These are phyloP conservation scores for Byssoonygena ceratinophila DNA, from an alignment of 2,329 filamentous ascomycete genomes.

Conservation along the genomic window DNA sequence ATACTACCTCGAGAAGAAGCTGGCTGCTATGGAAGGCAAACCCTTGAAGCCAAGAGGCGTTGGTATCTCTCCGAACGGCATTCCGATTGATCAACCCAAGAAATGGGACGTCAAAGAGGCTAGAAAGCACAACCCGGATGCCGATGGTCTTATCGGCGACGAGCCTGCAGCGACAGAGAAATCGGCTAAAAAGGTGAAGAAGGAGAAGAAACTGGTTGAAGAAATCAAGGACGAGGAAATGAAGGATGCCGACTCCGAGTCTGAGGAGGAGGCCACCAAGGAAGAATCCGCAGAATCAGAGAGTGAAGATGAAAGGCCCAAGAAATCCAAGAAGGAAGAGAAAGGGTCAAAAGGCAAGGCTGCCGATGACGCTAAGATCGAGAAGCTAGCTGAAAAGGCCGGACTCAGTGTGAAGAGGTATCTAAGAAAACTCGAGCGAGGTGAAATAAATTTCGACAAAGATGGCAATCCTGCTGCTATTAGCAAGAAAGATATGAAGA, in stretches of 20 bases:
- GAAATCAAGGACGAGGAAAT: conserved; percentile 39
- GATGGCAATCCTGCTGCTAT: conserved; percentile 57
- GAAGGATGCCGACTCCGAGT: conserved; percentile 30
- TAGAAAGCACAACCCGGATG: conserved; percentile 87
- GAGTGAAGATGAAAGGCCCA: conserved; percentile 27
- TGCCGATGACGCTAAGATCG: conserved; percentile 39
- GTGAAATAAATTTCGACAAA: conserved; percentile 56
- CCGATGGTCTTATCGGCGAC: conserved; percentile 67
- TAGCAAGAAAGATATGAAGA: conserved; percentile 69
- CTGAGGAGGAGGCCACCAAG: conserved; percentile 25
- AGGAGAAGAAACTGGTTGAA: conserved; percentile 40
- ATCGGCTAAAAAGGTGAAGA: conserved; percentile 33
- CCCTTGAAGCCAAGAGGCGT: conserved; percentile 67
- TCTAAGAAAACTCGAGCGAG: conserved; percentile 65
- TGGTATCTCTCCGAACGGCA: conserved; percentile 63
- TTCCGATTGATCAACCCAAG: conserved; percentile 49
- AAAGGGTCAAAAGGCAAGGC: conserved; percentile 35
- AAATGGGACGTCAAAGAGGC: conserved; percentile 91
- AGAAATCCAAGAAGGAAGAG: conserved; percentile 14
- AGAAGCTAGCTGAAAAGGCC: conserved; percentile 54
- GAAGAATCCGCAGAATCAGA: conserved; percentile 26
- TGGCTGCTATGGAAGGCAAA: conserved; percentile 69
- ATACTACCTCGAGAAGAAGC: conserved; percentile 40
- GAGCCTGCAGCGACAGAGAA: conserved; percentile 42
- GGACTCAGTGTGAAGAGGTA: conserved; percentile 66